phyloP scores from a whole-genome alignment of 208 protist species.

The Crithidia mellificae region DNA sequence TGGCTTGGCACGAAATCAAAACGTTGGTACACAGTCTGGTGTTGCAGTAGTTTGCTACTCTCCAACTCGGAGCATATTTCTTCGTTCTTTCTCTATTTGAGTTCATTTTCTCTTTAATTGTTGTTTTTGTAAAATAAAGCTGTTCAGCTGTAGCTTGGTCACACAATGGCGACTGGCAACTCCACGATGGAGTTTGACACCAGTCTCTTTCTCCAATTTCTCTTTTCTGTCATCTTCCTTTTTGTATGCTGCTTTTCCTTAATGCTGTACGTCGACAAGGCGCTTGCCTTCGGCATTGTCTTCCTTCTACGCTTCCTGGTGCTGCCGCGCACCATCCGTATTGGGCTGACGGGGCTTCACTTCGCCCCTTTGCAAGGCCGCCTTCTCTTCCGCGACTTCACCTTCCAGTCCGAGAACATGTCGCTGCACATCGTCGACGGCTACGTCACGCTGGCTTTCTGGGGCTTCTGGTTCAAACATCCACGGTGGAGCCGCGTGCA shows the following conservation, averaged over 20 bases:
- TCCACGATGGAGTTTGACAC: constrained; percentile 39
- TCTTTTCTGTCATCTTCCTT: constrained; percentile 73
- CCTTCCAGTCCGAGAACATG: constrained; percentile 78
- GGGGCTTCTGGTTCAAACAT: constrained; percentile 61
- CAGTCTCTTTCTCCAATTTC: constrained; percentile 59
- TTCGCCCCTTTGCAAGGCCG: constrained; percentile 65
- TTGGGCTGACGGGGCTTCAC: constrained; percentile 57
- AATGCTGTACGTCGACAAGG: constrained; percentile 66
- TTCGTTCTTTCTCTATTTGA: neutral
- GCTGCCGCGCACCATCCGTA: constrained; percentile 55
- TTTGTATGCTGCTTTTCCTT: constrained; percentile 63
- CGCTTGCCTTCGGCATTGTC: constrained; percentile 46
- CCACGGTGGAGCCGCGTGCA: constrained; percentile 62
- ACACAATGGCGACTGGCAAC: neutral
- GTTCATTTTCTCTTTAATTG: neutral
- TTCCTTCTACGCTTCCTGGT: constrained; percentile 65
- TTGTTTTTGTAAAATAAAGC: too few species aligned
- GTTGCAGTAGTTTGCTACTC: too few species aligned
- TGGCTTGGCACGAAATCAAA: too few species aligned
- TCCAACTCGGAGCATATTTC: too few species aligned
- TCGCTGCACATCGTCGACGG: constrained; percentile 85
- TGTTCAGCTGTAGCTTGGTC: too few species aligned
- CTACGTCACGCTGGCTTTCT: constrained; percentile 79
- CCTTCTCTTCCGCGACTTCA: constrained; percentile 76
- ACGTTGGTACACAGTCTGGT: too few species aligned